Evolutionary conservation across 2,329 filamentous ascomycete species (phyloP).

Genomic region (Lithohypha guttulata): DNA sequence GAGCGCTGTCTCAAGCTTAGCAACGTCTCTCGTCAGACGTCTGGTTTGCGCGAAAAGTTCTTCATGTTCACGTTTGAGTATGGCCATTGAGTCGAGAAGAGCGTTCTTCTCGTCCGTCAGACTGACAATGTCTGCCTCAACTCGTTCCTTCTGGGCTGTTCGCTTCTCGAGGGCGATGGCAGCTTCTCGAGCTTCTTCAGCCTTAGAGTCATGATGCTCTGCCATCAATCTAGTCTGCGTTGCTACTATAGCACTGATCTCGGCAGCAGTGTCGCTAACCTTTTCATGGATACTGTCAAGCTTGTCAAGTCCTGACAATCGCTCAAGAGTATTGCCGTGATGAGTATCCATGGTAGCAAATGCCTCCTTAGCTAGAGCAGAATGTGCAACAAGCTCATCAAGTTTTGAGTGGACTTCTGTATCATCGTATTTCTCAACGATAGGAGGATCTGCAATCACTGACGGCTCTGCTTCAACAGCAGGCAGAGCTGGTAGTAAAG

Average conservation of each 20-base stretch:
- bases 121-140: constrained; percentile 41
- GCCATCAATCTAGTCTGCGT: constrained; percentile 63
- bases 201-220: constrained; percentile 67
- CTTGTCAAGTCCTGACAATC: constrained; percentile 66
- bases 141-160: constrained; percentile 53
- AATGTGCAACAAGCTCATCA: constrained; percentile 34
- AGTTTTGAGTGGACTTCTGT: constrained; percentile 48
- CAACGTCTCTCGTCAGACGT: constrained; percentile 72
- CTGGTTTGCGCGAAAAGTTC: constrained; percentile 67
- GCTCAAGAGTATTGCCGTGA: constrained; percentile 55
- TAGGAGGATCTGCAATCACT: constrained; percentile 21
- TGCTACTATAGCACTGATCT: constrained; percentile 72
- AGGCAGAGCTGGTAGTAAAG: constrained; percentile 44
- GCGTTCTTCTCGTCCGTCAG: constrained; percentile 52
- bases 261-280: constrained; percentile 70
- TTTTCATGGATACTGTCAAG: constrained; percentile 83
- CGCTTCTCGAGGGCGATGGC: constrained; percentile 70
- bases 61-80: constrained; percentile 45
- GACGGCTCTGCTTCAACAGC: constrained; percentile 23
- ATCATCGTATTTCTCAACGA: constrained; percentile 45
- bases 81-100: constrained; percentile 46
- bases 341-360: constrained; percentile 49
- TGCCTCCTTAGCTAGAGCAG: constrained; percentile 28
- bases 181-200: constrained; percentile 70
- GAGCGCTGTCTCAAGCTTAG: constrained; percentile 80